These are phyloP conservation scores for Coemansia pectinata DNA, from an alignment of 192 early-diverging fungal species.

Conservation along the genomic window DNA sequence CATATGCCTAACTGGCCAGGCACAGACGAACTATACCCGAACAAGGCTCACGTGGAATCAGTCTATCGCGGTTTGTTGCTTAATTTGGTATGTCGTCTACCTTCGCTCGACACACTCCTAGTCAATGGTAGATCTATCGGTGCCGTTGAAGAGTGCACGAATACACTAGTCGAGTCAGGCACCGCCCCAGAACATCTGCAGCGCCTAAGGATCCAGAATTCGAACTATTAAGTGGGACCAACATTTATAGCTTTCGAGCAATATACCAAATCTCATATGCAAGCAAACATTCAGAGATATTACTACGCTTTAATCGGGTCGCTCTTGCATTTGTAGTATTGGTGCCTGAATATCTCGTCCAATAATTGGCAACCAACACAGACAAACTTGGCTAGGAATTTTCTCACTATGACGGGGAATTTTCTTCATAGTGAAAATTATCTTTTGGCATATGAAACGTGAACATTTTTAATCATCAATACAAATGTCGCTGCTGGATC, in stretches of 20 bases:
- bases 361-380: neutral
- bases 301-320: no score
- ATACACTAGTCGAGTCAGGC: neutral
- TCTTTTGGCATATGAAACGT: neutral
- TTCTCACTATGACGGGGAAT: neutral
- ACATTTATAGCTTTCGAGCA: neutral
- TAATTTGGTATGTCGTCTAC: neutral
- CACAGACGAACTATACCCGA: no score
- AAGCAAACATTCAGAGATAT: neutral
- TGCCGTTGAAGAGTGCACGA: neutral
- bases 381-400: neutral
- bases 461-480: neutral
- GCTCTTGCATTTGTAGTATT: no score
- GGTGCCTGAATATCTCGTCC: neutral
- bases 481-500: constrained; percentile 46
- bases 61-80: neutral
- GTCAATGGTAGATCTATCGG: neutral
- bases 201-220: neutral
- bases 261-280: neutral
- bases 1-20: neutral
- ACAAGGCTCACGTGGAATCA: no score
- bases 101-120: neutral
- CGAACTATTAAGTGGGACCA: neutral
- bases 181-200: neutral
- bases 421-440: neutral